These are phyloP conservation scores for Aphanomyces stellatus DNA, from an alignment of 352 stramenopile genomes.

Conservation along the genomic window DNA sequence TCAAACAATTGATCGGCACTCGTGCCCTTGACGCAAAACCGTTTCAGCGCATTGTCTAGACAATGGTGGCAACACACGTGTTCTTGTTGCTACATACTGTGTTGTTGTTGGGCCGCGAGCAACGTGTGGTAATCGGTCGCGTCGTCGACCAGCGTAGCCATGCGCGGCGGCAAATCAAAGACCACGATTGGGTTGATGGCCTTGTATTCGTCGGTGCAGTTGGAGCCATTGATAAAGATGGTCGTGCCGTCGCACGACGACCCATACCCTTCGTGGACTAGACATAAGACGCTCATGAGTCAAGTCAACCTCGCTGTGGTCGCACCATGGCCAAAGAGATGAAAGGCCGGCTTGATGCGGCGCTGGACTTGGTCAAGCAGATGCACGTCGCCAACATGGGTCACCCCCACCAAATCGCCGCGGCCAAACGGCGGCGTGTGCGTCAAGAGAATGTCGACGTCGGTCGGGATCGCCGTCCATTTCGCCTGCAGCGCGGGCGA, in stretches of 20 bases:
- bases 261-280: constrained; percentile 21
- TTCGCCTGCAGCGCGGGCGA: constrained; percentile 48
- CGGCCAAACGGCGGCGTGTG: constrained; percentile 84
- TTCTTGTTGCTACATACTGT: too few species aligned
- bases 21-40: constrained; percentile 7
- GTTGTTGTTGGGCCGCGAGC: background rate
- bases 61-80: background rate
- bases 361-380: constrained; percentile 81
- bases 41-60: background rate
- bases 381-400: constrained; percentile 68
- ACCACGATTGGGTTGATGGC: constrained; percentile 56
- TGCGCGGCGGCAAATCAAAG: constrained; percentile 32
- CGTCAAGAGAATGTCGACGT: constrained; percentile 85
- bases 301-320: background rate
- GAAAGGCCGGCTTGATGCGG: constrained; percentile 66
- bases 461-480: constrained; percentile 58
- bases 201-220: constrained; percentile 49
- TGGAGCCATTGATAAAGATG: constrained; percentile 24
- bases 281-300: too few species aligned
- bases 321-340: constrained; percentile 84
- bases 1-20: constrained; percentile 12
- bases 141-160: constrained; percentile 14
- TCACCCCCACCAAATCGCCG: constrained; percentile 53
- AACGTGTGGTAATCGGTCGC: background rate
- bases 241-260: constrained; percentile 19